Conservation (phyloP, 352 stramenopile genomes). For the Globisporangium cystogenes region DNA sequence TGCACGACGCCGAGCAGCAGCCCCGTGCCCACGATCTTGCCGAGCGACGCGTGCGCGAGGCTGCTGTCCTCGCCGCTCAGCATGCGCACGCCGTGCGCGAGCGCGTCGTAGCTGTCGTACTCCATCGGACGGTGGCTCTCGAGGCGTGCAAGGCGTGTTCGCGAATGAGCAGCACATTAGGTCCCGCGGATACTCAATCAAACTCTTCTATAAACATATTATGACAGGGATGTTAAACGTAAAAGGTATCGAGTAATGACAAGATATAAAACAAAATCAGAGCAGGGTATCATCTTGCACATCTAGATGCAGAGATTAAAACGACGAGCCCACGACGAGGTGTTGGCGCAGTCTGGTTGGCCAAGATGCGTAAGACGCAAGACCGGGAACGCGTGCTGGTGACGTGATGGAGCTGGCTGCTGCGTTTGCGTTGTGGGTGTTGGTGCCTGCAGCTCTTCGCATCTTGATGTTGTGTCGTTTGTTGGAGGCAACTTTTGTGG, state of each 20-base stretch:
- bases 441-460: neutral
- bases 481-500: too few relatives aligned
- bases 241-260: too few relatives aligned
- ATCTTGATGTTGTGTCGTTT: neutral
- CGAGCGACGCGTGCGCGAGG: conserved; percentile 16
- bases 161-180: too few relatives aligned
- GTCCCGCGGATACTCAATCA: too few relatives aligned
- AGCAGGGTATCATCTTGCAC: neutral
- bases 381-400: neutral
- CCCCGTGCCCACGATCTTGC: conserved; percentile 19
- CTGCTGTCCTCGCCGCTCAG: conserved; percentile 15
- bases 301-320: neutral
- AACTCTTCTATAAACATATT: too few relatives aligned
- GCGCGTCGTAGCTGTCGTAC: conserved; percentile 4
- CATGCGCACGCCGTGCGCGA: conserved; percentile 3
- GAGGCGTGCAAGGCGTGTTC: too few relatives aligned
- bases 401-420: neutral
- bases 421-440: too few relatives aligned
- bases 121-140: neutral
- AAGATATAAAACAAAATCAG: neutral
- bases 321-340: neutral
- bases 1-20: conserved; percentile 16
- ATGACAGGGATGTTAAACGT: too few relatives aligned
- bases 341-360: neutral
- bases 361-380: neutral